Evolutionary conservation across 352 stramenopile species (phyloP).

Genomic region (Lagenidium giganteum): DNA sequence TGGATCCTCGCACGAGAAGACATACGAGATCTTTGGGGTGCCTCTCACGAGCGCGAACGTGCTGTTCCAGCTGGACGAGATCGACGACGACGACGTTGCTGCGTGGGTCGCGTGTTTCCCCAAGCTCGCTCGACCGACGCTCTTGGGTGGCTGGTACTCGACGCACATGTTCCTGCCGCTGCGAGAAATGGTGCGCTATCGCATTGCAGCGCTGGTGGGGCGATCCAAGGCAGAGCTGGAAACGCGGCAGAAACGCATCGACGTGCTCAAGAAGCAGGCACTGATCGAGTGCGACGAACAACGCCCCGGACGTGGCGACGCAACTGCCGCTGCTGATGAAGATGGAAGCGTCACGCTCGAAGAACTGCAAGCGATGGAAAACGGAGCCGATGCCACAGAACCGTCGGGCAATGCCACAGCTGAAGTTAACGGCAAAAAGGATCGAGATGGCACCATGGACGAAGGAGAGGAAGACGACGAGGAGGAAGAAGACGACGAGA

Average conservation of each 20-base stretch:
- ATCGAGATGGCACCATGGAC: not conserved
- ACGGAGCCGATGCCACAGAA: not conserved
- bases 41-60: constrained; percentile 67
- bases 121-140: constrained; percentile 33
- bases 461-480: not conserved
- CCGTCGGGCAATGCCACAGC: not conserved
- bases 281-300: constrained; percentile 52
- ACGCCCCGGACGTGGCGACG: constrained; percentile 12
- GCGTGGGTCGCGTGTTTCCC: constrained; percentile 49
- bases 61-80: constrained; percentile 69
- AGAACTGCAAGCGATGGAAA: constrained; percentile 4
- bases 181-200: constrained; percentile 70
- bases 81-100: constrained; percentile 58
- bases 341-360: constrained; percentile 7
- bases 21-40: constrained; percentile 69
- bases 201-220: constrained; percentile 65
- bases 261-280: constrained; percentile 69
- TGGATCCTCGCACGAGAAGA: constrained; percentile 25
- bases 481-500: not conserved
- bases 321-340: too few relatives aligned
- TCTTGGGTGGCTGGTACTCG: constrained; percentile 74
- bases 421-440: constrained; percentile 1
- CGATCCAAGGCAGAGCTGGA: constrained; percentile 67
- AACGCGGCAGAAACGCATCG: constrained; percentile 55
- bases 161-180: constrained; percentile 76